Percentiles rank a stretch among this genome's conserved stretches.
These are phyloP conservation scores for Lagenaria siceraria DNA, from an alignment of 306 rosid species.

Conservation along the genomic window DNA sequence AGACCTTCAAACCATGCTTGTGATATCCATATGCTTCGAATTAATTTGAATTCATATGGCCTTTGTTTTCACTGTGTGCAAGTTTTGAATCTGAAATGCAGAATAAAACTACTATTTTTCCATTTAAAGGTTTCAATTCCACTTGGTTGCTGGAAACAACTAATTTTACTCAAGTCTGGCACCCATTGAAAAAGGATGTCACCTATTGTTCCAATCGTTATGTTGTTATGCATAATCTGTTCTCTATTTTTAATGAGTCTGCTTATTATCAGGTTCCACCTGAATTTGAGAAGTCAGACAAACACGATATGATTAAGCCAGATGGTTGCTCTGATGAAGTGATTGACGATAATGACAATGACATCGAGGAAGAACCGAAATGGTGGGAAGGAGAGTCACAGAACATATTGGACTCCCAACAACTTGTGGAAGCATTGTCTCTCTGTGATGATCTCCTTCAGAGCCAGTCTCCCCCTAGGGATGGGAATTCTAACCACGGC, in stretches of 20 bases:
- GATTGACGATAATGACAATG: conserved; percentile 16
- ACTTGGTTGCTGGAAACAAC: background rate
- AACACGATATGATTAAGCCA: conserved; percentile 12
- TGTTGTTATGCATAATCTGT: background rate
- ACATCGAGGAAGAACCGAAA: conserved; percentile 39
- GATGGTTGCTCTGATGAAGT: background rate
- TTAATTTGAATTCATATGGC: background rate
- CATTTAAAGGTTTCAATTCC: background rate
- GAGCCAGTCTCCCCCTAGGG: conserved; percentile 68
- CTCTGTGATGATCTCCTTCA: conserved; percentile 62
- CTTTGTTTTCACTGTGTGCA: background rate
- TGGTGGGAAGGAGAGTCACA: conserved; percentile 94
- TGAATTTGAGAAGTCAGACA: conserved; percentile 21
- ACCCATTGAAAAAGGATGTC: background rate
- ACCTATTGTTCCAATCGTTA: background rate
- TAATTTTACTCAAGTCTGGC: background rate
- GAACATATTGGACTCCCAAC: conserved; percentile 62
- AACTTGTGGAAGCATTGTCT: conserved; percentile 59
- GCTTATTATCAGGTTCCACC: conserved; percentile 18
- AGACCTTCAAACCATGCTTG: background rate
- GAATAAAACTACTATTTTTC: background rate
- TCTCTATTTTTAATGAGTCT: background rate
- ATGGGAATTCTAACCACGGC: conserved; percentile 14
- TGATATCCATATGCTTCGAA: background rate
- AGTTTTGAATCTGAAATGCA: background rate